These are phyloP conservation scores for Holtermannia corniformis DNA, from an alignment of 768 basidiomycete genomes.

Conservation along the genomic window DNA sequence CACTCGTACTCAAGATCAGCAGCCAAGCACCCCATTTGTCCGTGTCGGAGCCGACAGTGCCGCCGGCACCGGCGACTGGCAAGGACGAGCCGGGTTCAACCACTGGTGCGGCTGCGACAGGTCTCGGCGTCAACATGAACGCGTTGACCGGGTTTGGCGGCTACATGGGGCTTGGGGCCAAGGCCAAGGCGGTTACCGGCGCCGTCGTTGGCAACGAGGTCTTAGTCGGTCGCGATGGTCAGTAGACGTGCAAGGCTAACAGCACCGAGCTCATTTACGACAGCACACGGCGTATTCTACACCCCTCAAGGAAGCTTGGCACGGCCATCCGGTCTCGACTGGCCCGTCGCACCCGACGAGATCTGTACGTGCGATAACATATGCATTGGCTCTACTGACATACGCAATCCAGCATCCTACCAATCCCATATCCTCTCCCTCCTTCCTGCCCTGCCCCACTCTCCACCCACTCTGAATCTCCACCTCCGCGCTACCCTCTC, in stretches of 20 bases:
- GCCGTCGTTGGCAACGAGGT: conserved; percentile 30
- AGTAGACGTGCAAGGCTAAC: conserved; percentile 2
- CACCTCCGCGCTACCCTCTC: conserved; percentile 13
- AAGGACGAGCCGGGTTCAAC: neutral
- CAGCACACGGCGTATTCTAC: conserved; percentile 29
- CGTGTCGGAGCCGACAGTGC: conserved; percentile 19
- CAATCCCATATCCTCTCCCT: conserved; percentile 35
- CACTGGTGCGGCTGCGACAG: conserved; percentile 1
- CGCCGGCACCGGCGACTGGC: conserved; percentile 14
- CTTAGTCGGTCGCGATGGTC: conserved; percentile 30
- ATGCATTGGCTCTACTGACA: neutral
- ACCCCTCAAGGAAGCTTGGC: conserved; percentile 31
- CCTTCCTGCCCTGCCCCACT: conserved; percentile 13
- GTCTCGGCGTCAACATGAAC: conserved; percentile 20
- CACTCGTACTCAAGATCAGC: conserved; percentile 24
- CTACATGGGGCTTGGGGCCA: conserved; percentile 36
- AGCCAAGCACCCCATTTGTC: conserved; percentile 15
- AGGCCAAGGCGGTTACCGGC: conserved; percentile 25
- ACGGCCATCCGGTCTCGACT: conserved; percentile 22
- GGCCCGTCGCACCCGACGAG: conserved; percentile 35
- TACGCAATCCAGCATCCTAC: conserved; percentile 15
- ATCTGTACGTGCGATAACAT: conserved; percentile 15
- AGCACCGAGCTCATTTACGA: neutral
- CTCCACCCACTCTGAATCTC: conserved; percentile 11
- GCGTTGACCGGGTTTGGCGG: conserved; percentile 38